These are phyloP conservation scores for Talaromyces sp. DNA, from an alignment of 2,329 filamentous ascomycete genomes.

Conservation along the genomic window DNA sequence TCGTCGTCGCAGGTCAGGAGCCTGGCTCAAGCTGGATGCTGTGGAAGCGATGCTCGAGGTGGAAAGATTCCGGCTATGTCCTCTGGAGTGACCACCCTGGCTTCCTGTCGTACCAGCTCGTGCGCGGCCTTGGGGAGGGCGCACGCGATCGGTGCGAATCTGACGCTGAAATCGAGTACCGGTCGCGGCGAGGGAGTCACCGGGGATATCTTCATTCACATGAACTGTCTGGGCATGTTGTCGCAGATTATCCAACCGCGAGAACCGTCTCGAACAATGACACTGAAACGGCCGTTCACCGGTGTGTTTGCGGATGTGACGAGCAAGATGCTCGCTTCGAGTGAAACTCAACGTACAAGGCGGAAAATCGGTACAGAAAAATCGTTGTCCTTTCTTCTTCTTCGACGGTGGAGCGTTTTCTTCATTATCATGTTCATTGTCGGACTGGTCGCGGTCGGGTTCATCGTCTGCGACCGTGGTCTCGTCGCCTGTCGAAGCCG, in stretches of 20 bases:
- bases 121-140: slow-evolving; percentile 64
- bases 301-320: slow-evolving; percentile 97
- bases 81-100: slow-evolving; percentile 65
- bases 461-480: slow-evolving; percentile 75
- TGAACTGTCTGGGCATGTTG: slow-evolving; percentile 98
- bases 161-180: slow-evolving; percentile 90
- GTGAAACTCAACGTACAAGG: slow-evolving; percentile 95
- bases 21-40: slow-evolving; percentile 63
- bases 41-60: slow-evolving; percentile 81
- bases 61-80: slow-evolving; percentile 80
- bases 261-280: slow-evolving; percentile 90
- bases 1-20: slow-evolving; percentile 62
- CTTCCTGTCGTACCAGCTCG: slow-evolving; percentile 75
- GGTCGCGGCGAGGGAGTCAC: slow-evolving; percentile 86
- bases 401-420: slow-evolving; percentile 64
- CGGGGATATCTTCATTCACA: slow-evolving; percentile 93
- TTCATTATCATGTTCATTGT: slow-evolving; percentile 54
- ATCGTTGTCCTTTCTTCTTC: slow-evolving; percentile 95
- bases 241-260: slow-evolving; percentile 86
- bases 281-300: slow-evolving; percentile 96
- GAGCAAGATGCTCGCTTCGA: slow-evolving; percentile 86
- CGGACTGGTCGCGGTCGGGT: slow-evolving; percentile 60
- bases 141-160: slow-evolving; percentile 79
- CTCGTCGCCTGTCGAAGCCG: slow-evolving; percentile 52
- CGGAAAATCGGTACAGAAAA: slow-evolving; percentile 93